Conservation (phyloP, 2,329 filamentous ascomycete genomes). For the Fusarium tjaetaba region DNA sequence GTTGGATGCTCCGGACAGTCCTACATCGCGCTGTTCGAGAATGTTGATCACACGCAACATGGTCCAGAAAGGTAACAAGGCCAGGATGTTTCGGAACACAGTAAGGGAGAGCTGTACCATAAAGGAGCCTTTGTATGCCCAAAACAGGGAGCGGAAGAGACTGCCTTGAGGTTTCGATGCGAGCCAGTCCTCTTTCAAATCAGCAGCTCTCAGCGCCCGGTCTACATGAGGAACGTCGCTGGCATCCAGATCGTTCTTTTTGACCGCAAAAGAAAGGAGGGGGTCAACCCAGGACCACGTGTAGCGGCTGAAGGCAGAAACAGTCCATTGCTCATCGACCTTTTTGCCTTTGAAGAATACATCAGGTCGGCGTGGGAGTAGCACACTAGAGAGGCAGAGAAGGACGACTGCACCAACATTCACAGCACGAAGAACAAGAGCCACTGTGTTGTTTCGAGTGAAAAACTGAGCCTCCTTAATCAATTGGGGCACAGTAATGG, state of each 20-base stretch:
- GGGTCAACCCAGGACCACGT: conserved; percentile 72
- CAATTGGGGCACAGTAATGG: conserved; percentile 58
- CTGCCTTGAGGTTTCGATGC: conserved; percentile 56
- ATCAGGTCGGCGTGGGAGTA: conserved; percentile 73
- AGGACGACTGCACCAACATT: conserved; percentile 58
- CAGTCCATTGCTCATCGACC: conserved; percentile 72
- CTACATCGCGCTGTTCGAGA: conserved; percentile 65
- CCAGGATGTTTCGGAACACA: conserved; percentile 63
- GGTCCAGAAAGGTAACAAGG: conserved; percentile 76
- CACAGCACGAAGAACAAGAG: conserved; percentile 56
- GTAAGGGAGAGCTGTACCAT: conserved; percentile 68
- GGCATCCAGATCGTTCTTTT: conserved; percentile 69
- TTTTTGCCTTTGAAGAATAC: conserved; percentile 67
- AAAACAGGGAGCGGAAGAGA: conserved; percentile 69
- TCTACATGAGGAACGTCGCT: conserved; percentile 71
- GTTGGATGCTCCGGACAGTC: conserved; percentile 53
- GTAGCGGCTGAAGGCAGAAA: conserved; percentile 68
- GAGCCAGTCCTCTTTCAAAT: conserved; percentile 61
- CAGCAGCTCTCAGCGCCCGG: conserved; percentile 62
- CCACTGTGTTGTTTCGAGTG: conserved; percentile 50
- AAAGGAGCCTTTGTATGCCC: conserved; percentile 66
- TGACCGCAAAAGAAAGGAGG: conserved; percentile 64
- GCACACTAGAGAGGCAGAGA: conserved; percentile 60
- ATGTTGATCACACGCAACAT: conserved; percentile 72
- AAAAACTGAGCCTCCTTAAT: conserved; percentile 47